These are phyloP conservation scores for Escovopsis weberi DNA, from an alignment of 2,329 filamentous ascomycete species.

Conservation along the genomic window DNA sequence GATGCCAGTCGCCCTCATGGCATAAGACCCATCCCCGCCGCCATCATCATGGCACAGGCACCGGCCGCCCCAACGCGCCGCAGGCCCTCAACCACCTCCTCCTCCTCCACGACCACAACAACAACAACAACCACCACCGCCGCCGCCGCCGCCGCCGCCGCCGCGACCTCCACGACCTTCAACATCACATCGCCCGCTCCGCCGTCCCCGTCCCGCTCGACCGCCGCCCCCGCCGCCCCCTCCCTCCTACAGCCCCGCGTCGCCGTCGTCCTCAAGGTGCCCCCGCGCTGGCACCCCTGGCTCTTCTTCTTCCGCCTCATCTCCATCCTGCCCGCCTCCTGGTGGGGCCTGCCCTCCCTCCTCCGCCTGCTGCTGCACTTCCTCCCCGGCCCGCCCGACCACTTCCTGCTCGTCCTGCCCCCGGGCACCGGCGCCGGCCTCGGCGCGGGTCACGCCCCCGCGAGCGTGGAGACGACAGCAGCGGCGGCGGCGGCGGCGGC, in stretches of 20 bases:
- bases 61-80: slow-evolving; percentile 10
- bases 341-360: slow-evolving; percentile 56
- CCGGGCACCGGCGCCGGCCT: too few species aligned
- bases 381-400: slow-evolving; percentile 24
- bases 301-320: slow-evolving; percentile 59
- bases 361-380: slow-evolving; percentile 54
- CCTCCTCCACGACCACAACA: slow-evolving; percentile 5
- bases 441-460: too few species aligned
- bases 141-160: not conserved
- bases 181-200: not conserved
- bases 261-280: slow-evolving; percentile 62
- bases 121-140: slow-evolving; percentile 1
- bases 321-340: slow-evolving; percentile 54
- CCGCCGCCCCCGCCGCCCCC: slow-evolving; percentile 8
- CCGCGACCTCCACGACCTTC: not conserved
- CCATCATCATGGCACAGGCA: slow-evolving; percentile 7
- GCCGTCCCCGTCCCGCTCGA: not conserved
- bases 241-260: slow-evolving; percentile 59
- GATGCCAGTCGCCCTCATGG: slow-evolving; percentile 7
- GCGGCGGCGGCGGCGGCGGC: slow-evolving; percentile 1
- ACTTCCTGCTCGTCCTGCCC: slow-evolving; percentile 14
- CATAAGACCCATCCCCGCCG: slow-evolving; percentile 5
- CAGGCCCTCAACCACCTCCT: slow-evolving; percentile 8
- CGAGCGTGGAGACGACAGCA: too few species aligned
- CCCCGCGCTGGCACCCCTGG: slow-evolving; percentile 56